phyloP scores from a whole-genome alignment of 139 green algal species.

The Desmodesmus armatus region DNA sequence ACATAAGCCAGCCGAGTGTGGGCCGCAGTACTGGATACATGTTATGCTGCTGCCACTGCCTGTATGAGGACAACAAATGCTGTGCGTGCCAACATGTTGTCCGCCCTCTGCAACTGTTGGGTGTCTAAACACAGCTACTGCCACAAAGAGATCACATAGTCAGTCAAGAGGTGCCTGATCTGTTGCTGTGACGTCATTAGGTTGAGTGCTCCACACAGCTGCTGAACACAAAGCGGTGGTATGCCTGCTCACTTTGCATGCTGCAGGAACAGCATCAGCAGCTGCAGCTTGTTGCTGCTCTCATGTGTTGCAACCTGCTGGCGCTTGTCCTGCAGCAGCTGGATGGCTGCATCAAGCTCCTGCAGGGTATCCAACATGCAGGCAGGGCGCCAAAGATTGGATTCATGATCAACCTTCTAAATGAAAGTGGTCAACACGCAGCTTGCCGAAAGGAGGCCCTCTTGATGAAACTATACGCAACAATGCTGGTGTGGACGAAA shows the following conservation, averaged over 20 bases:
- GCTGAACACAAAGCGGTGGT: not conserved
- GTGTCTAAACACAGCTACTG: no score
- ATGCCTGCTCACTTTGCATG: conserved; percentile 57
- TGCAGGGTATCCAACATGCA: conserved; percentile 45
- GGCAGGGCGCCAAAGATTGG: not conserved
- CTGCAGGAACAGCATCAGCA: conserved; percentile 86
- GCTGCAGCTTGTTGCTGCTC: conserved; percentile 65
- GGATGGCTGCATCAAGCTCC: conserved; percentile 67
- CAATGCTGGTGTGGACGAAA: no score
- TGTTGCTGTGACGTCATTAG: not conserved
- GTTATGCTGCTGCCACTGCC: not conserved
- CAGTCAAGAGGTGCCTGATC: no score
- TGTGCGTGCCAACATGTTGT: no score
- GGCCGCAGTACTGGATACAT: not conserved
- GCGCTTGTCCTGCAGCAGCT: conserved; percentile 60
- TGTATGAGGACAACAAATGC: no score
- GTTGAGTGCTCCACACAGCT: not conserved
- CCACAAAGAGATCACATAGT: no score
- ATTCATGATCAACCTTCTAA: no score
- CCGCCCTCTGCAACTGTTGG: no score
- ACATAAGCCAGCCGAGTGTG: no score
- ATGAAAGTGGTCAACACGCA: no score
- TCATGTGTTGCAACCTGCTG: conserved; percentile 64
- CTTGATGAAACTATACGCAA: no score
- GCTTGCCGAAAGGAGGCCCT: no score